Base-by-base conservation (phyloP, 2,329 filamentous ascomycete species). In the Beauveria rudraprayagi region DNA sequence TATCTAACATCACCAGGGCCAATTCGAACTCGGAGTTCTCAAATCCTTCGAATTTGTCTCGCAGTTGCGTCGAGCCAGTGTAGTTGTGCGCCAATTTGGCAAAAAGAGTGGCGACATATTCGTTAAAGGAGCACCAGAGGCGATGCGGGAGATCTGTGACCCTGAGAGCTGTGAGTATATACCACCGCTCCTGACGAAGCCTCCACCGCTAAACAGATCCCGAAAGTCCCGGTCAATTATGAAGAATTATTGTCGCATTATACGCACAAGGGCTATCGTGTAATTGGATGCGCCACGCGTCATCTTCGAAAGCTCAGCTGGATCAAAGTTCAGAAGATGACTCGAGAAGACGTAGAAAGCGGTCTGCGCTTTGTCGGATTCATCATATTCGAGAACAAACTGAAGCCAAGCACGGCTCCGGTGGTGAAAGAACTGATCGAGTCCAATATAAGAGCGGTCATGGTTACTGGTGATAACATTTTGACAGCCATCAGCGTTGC, bases 401-500 rank as follows among this genome's bases (percentile, higher is more conserved):
- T 99, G 63, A 99, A 99, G 73, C 87, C 90, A 1, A 92, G 85
- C 22, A 97, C 93, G 0, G 83, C 90, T 1, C 83, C 82, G 1
- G 89, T 97, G 40, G 84, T 99, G 28, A 83, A 89, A 61, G 92
- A 97, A 74, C 81, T 99, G 3, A 82, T 85, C 37, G 80, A 88
- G 57, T 93, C 95, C 8, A 89, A 89, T 61, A 96, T 99, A 66
- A 85, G 91, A 41, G 88, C 89, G 30, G 86, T 96, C 56, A 99
- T 99, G 94, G 95, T 95, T 64, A 99, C 94, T 0, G 94, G 94
- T 34, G 94, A 99, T 78, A 99, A 99, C 67, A 97, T 97, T 64
- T 77, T 97, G 60, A 99, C 94, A 10, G 94, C 94, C 24, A 92
- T 99, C 70, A 97, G 92, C 68, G 94, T 99, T 60, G 93, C 92